Evolutionary conservation across 1,284 basidiomycete species (phyloP), one percentile per base, ranked within the genome.

Genomic region (Leccinum subatratum): DNA sequence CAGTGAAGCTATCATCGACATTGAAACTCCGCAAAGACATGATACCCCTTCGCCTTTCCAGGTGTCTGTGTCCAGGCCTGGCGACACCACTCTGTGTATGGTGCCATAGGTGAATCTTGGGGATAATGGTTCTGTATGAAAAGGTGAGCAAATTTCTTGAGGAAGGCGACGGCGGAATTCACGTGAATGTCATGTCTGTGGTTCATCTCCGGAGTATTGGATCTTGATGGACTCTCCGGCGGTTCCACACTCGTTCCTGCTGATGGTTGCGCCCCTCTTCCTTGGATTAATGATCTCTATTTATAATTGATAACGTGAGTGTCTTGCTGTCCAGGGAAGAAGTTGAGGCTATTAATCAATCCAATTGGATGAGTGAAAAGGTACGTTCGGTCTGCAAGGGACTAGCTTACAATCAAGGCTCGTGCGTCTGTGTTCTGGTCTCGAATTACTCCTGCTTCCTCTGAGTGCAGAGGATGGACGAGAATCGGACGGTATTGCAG

Each of bases 171-270:
- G 74, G n/a, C 66, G 68, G 11, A 66, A 57, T n/a, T 75, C 73
- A 37, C 69, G 70, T 1, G 72, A 74, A 30, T 30, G 30, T 30
- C 30, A 56, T 68, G 71, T 42, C 68, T 70, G 68, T 69, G 77
- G 30, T 73, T 72, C 20, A 70, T 45, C 11, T 82, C 78, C 20
- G 77, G 77, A 2, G 77, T 77, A 58, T 37, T 65, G 48, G 77
- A 66, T 22, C 64, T 67, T 37, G 74, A 68, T 7, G 64, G 16
- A 64, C 34, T 61, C 71, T 75, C 16, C 76, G 72, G 45, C 72
- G 77, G 67, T 77, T 77, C 81, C 81, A 77, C 62, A 79, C 77
- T 58, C 72, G 75, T 68, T 81, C 80, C 37, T 72, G 77, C 62
- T 78, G 76, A 45, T 74, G 74, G 22, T 69, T 67, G 30, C 62